These are phyloP conservation scores for Aphanocladium album DNA, from an alignment of 2,329 filamentous ascomycete genomes.

Conservation along the genomic window DNA sequence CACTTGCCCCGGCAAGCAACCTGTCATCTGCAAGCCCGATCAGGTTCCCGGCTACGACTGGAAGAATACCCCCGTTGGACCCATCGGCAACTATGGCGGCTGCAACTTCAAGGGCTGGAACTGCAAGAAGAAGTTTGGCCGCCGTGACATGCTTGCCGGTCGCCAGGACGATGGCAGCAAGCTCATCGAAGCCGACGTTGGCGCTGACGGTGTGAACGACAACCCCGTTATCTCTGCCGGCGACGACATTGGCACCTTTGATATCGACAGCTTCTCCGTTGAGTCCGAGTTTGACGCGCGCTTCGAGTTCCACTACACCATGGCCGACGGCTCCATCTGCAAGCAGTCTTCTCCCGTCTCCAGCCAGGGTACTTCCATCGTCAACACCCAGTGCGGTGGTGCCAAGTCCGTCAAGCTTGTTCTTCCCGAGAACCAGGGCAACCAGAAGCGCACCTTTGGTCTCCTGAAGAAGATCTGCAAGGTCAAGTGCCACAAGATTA, in stretches of 20 bases:
- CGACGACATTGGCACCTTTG: conserved; percentile 54
- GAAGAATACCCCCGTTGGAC: conserved; percentile 54
- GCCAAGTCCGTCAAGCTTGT: conserved; percentile 74
- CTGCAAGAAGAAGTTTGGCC: conserved; percentile 55
- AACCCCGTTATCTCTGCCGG: conserved; percentile 30
- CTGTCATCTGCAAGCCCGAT: conserved; percentile 70
- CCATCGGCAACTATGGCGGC: conserved; percentile 62
- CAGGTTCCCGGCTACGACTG: conserved; percentile 72
- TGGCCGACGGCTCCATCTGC: conserved; percentile 78
- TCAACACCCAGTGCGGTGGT: conserved; percentile 89
- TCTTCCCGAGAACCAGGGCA: conserved; percentile 36
- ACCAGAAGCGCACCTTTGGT: conserved; percentile 47
- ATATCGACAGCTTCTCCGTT: conserved; percentile 69
- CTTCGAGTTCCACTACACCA: conserved; percentile 80
- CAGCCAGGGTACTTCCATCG: conserved; percentile 60
- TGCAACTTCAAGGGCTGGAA: conserved; percentile 70
- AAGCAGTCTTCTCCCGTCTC: conserved; percentile 70
- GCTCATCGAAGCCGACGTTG: conserved; percentile 55
- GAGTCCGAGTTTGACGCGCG: conserved; percentile 70
- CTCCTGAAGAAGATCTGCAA: conserved; percentile 54
- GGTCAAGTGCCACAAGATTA: conserved; percentile 71
- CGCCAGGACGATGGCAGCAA: conserved; percentile 51
- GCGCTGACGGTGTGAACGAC: conserved; percentile 25
- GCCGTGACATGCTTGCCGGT: conserved; percentile 49
- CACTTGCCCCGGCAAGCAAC: conserved; percentile 63